Percentiles rank a stretch among this genome's conserved stretches.
phyloP scores from a whole-genome alignment of 768 basidiomycete genomes.

The Mycena alexandri region DNA sequence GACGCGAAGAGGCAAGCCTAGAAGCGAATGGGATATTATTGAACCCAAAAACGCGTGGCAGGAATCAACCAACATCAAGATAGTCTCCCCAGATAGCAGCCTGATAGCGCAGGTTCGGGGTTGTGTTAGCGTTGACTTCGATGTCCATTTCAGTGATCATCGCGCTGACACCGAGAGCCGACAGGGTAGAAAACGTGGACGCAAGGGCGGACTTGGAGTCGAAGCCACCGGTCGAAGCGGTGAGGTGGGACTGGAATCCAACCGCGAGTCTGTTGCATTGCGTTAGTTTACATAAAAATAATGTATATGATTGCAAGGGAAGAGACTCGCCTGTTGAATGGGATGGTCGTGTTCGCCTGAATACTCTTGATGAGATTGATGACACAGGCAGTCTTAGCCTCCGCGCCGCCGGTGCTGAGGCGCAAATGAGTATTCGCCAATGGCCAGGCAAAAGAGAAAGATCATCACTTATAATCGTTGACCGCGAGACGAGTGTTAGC shows the following conservation, averaged over 20 bases:
- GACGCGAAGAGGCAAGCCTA: slow-evolving; percentile 33
- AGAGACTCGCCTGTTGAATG: slow-evolving; percentile 16
- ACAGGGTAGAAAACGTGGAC: slow-evolving; percentile 28
- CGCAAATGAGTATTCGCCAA: background rate
- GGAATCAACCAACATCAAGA: slow-evolving; percentile 22
- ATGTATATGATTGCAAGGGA: no score
- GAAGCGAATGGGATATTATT: background rate
- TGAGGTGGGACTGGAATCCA: slow-evolving; percentile 33
- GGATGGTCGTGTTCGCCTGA: slow-evolving; percentile 26
- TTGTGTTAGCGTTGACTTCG: slow-evolving; percentile 1
- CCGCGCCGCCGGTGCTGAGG: slow-evolving; percentile 29
- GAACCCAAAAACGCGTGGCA: background rate
- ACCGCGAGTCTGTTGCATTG: slow-evolving; percentile 21
- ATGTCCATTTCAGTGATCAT: slow-evolving; percentile 36
- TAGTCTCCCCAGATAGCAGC: slow-evolving; percentile 36
- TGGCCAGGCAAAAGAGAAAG: background rate
- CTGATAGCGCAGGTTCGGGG: slow-evolving; percentile 27
- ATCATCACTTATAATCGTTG: slow-evolving; percentile 30
- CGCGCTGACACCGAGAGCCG: slow-evolving; percentile 23
- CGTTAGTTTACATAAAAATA: no score
- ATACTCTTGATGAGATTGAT: slow-evolving; percentile 27
- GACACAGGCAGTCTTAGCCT: slow-evolving; percentile 34
- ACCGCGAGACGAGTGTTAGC: slow-evolving; percentile 31
- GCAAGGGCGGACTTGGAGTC: slow-evolving; percentile 31
- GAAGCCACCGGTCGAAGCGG: slow-evolving; percentile 26